Evolutionary conservation across 805 yeast genomes (phyloP).

Genomic region (Cyberlindnera misumaiensis): DNA sequence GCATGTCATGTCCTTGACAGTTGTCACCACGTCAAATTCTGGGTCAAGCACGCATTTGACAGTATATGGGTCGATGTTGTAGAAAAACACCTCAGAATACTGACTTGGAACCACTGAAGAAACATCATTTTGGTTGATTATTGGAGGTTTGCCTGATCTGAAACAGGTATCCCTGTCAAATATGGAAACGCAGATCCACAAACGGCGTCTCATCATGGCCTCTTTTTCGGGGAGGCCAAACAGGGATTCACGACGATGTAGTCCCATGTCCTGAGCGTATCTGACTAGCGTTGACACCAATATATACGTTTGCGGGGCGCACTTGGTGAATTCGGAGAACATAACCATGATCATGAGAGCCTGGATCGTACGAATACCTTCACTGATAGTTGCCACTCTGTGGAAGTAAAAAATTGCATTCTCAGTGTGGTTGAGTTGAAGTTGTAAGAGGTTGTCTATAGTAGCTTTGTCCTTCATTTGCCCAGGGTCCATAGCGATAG

Average conservation of each 20-base stretch:
- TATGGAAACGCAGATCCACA: constrained; percentile 46
- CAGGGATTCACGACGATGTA: constrained; percentile 43
- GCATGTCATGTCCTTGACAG: not conserved
- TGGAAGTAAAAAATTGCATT: constrained; percentile 48
- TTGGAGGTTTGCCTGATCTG: constrained; percentile 43
- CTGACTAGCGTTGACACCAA: constrained; percentile 41
- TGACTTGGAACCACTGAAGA: constrained; percentile 13
- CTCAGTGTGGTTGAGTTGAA: constrained; percentile 26
- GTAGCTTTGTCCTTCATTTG: not conserved
- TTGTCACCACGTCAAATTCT: constrained; percentile 2
- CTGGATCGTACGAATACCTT: constrained; percentile 44
- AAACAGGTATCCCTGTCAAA: constrained; percentile 40
- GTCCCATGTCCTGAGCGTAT: constrained; percentile 50
- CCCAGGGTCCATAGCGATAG: not conserved
- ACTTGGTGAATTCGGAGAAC: constrained; percentile 28
- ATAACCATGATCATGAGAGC: constrained; percentile 42
- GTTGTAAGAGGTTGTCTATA: not conserved
- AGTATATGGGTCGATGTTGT: not conserved
- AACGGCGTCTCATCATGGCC: constrained; percentile 27
- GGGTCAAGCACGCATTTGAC: constrained; percentile 5
- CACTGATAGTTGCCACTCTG: constrained; percentile 40
- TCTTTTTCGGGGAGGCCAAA: constrained; percentile 33
- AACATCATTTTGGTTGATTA: constrained; percentile 34
- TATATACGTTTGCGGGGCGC: constrained; percentile 36
- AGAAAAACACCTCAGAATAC: constrained; percentile 8